phyloP scores from a whole-genome alignment of 2,329 filamentous ascomycete genomes.

The Aspergillus piperis region DNA sequence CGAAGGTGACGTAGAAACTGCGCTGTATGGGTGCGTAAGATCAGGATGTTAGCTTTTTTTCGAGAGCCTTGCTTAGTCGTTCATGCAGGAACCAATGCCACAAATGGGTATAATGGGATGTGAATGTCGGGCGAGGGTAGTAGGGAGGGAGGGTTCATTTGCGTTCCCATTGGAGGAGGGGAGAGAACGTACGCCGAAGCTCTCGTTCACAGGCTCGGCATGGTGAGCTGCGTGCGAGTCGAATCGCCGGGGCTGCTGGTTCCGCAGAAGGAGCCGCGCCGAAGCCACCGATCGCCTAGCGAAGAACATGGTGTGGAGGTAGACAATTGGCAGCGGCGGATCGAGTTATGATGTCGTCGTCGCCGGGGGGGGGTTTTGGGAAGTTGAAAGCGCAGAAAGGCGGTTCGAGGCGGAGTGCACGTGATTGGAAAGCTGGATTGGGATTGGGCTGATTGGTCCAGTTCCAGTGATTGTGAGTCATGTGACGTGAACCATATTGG shows the following conservation, averaged over 20 bases:
- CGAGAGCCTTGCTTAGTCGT: background rate
- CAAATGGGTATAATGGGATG: background rate
- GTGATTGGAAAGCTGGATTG: slow-evolving; percentile 10
- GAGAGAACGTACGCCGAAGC: slow-evolving; percentile 46
- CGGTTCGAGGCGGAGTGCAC: slow-evolving; percentile 18
- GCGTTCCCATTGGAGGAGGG: slow-evolving; percentile 13
- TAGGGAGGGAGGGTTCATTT: background rate
- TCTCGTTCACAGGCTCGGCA: slow-evolving; percentile 48
- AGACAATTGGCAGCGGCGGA: slow-evolving; percentile 33
- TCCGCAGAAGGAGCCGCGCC: slow-evolving; percentile 40
- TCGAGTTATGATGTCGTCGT: slow-evolving; percentile 33
- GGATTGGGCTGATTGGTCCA: slow-evolving; percentile 14
- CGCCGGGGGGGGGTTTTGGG: slow-evolving; percentile 20
- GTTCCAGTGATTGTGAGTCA: no score
- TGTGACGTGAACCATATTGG: background rate
- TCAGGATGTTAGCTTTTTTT: slow-evolving; percentile 21
- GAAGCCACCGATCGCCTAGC: slow-evolving; percentile 44
- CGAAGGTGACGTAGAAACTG: slow-evolving; percentile 51
- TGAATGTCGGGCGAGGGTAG: background rate
- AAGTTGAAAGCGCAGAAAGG: slow-evolving; percentile 20
- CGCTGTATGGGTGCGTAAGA: slow-evolving; percentile 35
- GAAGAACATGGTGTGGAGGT: slow-evolving; percentile 42
- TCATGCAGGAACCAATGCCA: slow-evolving; percentile 3
- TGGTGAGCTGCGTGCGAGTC: slow-evolving; percentile 46
- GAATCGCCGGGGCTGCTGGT: slow-evolving; percentile 47